Evolutionary conservation across 1,139 yeast species (phyloP), one percentile per base, ranked within the genome.

Genomic region (Yueomyces sp.): DNA sequence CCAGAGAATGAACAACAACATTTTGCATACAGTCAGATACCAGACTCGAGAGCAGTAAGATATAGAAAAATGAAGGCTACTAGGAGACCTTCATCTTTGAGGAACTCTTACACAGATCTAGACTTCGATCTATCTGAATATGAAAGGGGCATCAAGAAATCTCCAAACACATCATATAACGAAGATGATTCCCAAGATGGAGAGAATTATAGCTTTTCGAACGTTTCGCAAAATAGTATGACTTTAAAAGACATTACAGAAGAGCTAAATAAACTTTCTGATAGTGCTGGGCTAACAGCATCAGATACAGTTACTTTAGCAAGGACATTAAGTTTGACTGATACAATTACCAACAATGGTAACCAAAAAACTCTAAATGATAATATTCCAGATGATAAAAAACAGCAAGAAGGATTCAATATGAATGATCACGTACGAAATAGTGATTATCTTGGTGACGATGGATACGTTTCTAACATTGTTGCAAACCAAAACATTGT

Each of bases 281-380:
- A 73, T 48, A 63, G 75, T 57, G 86, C 87, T 0, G 87, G 89
- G 0, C 65, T 81, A 64, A 79, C 76, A 44, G 76, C 81, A 4
- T 70, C 74, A 29, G 87, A 81, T 60, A 84, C 87, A 0, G 78
- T 78, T 1, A 75, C 86, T 0, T 63, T 81, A 42, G 87, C 89
- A 0, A 66, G 86, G 51, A 75, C 85, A 0, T 67, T 81, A 43
- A 48, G 57, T 33, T 50, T 55, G 47, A 46, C 50, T 4, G 43
- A 48, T 29, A 42, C 48, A 11, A 30, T 41, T 6, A 29, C 27
- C 32, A 9, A 11, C n/a, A 12, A 4, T 9, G 4, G 4, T 9
- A 29, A 11, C 12, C 12, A 27, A 28, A 30, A 28, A n/a, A 4
- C 33, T 19, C 19, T 9, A 26, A 19, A n/a, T 28, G 33, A 32